Percentiles rank a stretch among this genome's conserved stretches.
These are phyloP conservation scores for Trapa incisa DNA, from an alignment of 345 rosid species.

Conservation along the genomic window DNA sequence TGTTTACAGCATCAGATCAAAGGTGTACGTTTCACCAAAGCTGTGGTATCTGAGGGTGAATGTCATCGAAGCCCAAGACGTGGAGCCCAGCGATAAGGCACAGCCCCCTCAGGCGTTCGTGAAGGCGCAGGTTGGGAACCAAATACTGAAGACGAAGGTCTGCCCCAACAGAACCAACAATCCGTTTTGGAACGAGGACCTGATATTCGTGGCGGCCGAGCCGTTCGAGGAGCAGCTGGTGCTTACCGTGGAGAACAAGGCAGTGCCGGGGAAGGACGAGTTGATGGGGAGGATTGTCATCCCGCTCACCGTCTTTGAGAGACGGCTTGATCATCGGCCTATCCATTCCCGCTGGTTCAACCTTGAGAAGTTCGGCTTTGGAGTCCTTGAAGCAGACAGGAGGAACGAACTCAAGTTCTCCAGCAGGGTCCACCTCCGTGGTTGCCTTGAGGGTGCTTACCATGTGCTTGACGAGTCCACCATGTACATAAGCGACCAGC, in stretches of 20 bases:
- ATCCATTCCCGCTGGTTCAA: slow-evolving; percentile 79
- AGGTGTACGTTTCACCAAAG: slow-evolving; percentile 84
- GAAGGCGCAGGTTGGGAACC: slow-evolving; percentile 72
- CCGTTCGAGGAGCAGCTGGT: slow-evolving; percentile 74
- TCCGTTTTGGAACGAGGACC: slow-evolving; percentile 86
- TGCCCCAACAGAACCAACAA: slow-evolving; percentile 43
- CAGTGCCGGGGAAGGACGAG: slow-evolving; percentile 54
- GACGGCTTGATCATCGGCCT: slow-evolving; percentile 67
- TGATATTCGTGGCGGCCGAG: slow-evolving; percentile 85
- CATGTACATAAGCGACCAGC: slow-evolving; percentile 66
- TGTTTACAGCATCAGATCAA: slow-evolving; percentile 54
- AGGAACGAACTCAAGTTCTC: slow-evolving; percentile 76
- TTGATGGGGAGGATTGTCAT: slow-evolving; percentile 47
- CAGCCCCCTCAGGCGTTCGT: slow-evolving; percentile 67
- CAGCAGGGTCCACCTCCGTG: slow-evolving; percentile 61
- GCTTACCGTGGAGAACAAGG: slow-evolving; percentile 54
- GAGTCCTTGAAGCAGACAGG: slow-evolving; percentile 65
- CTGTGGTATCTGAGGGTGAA: slow-evolving; percentile 81
- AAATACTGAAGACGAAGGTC: slow-evolving; percentile 56
- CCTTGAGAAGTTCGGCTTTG: slow-evolving; percentile 74
- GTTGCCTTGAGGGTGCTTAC: slow-evolving; percentile 85
- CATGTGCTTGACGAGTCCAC: slow-evolving; percentile 92
- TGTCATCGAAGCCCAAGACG: slow-evolving; percentile 84
- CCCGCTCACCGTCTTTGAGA: slow-evolving; percentile 51
- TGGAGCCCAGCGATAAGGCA: slow-evolving; percentile 51